Evolutionary conservation across 73 alveolate genomes (phyloP).

Genomic region (Tetrahymena borealis): DNA sequence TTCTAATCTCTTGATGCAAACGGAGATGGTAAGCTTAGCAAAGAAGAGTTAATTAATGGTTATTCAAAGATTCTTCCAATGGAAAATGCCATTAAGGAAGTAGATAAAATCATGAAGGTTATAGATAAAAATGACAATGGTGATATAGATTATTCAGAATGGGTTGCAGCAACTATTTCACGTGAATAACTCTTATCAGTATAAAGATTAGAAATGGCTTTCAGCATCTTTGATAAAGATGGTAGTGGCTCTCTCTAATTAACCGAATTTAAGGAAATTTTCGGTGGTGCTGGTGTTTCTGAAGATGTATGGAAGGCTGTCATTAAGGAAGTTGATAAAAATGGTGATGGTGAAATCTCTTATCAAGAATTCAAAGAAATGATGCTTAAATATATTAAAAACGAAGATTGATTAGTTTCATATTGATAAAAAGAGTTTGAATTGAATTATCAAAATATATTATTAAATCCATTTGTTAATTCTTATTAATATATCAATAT

Average conservation of each 20-base stretch:
- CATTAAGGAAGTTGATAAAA: constrained; percentile 60
- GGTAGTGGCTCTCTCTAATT: constrained; percentile 57
- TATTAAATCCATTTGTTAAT: no score
- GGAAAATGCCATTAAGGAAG: constrained; percentile 34
- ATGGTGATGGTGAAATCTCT: constrained; percentile 67
- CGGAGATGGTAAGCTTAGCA: constrained; percentile 60
- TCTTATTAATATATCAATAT: no score
- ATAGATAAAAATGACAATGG: constrained; percentile 51
- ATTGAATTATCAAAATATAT: no score
- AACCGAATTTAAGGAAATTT: constrained; percentile 46
- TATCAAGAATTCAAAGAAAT: constrained; percentile 55
- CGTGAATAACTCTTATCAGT: constrained; percentile 13
- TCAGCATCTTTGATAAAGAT: constrained; percentile 53
- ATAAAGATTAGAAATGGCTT: constrained; percentile 41
- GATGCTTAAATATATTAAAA: constrained; percentile 38
- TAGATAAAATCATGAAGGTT: constrained; percentile 22
- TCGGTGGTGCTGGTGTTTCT: constrained; percentile 42
- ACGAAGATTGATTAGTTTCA: neutral
- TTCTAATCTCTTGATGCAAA: constrained; percentile 56
- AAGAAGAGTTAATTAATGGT: constrained; percentile 58
- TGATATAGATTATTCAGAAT: constrained; percentile 51
- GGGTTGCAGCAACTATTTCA: constrained; percentile 43
- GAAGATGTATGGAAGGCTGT: constrained; percentile 60
- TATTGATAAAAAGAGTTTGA: neutral
- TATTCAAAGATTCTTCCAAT: constrained; percentile 12